Evolutionary conservation across 208 protist genomes (phyloP).

Genomic region (Leishmania gerbilli): DNA sequence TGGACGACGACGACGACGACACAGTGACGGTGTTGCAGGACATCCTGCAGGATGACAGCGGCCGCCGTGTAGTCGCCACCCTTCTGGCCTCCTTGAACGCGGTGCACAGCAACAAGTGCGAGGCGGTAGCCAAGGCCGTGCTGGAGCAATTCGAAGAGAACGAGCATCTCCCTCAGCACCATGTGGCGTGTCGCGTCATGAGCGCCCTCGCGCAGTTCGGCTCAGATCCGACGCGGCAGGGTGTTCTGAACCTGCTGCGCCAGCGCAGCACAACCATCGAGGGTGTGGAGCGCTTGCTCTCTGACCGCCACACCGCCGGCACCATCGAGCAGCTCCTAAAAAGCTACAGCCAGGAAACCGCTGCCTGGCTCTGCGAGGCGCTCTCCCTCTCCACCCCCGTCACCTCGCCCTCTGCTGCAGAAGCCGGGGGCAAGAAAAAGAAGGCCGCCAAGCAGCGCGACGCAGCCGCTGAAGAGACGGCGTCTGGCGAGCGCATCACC

Average conservation of each 20-base stretch:
- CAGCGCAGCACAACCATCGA: conserved; percentile 55
- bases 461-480: conserved; percentile 5
- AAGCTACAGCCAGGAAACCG: conserved; percentile 38
- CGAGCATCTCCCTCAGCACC: conserved; percentile 72
- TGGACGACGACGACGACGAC: conserved; percentile 44
- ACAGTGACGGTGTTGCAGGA: conserved; percentile 70
- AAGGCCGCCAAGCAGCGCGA: conserved; percentile 18
- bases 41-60: conserved; percentile 79
- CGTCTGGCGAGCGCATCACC: conserved; percentile 13
- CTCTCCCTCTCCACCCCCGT: conserved; percentile 39
- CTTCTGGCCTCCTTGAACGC: conserved; percentile 58
- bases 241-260: conserved; percentile 73
- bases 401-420: conserved; percentile 2
- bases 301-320: conserved; percentile 74
- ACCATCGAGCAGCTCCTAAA: conserved; percentile 79
- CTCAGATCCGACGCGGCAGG: conserved; percentile 31
- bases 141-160: conserved; percentile 84
- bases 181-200: conserved; percentile 84
- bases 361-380: conserved; percentile 68
- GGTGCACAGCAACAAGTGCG: conserved; percentile 37
- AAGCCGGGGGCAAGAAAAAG: conserved; percentile 30
- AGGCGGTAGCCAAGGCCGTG: conserved; percentile 52
- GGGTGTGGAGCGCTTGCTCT: conserved; percentile 51
- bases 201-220: conserved; percentile 77
- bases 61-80: conserved; percentile 72